These are phyloP conservation scores for Cyphellophora attinorum DNA, from an alignment of 2,329 filamentous ascomycete species.

Conservation along the genomic window DNA sequence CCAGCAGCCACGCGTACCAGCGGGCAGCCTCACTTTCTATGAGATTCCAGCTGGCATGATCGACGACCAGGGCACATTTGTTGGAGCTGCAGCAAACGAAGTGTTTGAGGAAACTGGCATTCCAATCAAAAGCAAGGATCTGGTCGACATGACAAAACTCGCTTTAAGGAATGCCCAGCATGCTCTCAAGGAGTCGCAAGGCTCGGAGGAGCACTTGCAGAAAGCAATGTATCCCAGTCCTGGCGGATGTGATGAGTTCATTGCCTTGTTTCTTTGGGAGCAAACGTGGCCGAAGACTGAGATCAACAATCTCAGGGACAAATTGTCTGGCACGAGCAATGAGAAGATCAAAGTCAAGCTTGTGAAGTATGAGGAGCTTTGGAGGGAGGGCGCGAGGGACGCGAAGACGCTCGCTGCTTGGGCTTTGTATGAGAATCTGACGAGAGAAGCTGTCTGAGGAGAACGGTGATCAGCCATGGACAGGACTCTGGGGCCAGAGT, in stretches of 20 bases:
- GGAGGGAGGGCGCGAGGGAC: constrained; percentile 45
- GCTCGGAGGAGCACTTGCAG: constrained; percentile 29
- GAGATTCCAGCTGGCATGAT: constrained; percentile 55
- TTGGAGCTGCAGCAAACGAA: constrained; percentile 45
- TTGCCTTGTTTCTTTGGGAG: constrained; percentile 46
- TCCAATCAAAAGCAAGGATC: constrained; percentile 35
- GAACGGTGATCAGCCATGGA: too few species aligned
- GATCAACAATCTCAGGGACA: constrained; percentile 40
- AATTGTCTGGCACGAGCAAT: constrained; percentile 44
- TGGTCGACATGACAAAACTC: constrained; percentile 45
- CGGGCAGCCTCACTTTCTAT: constrained; percentile 42
- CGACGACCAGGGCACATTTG: constrained; percentile 42
- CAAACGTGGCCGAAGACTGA: constrained; percentile 39
- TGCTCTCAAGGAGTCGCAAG: constrained; percentile 21
- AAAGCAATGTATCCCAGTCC: constrained; percentile 44
- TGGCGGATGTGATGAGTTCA: constrained; percentile 49
- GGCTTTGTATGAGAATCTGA: constrained; percentile 45
- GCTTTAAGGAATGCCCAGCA: constrained; percentile 33
- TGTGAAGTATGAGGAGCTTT: constrained; percentile 40
- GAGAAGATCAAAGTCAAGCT: constrained; percentile 51
- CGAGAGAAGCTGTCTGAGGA: constrained; percentile 27
- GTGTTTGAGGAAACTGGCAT: constrained; percentile 48
- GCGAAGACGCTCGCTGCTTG: constrained; percentile 46
- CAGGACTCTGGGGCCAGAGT: too few species aligned
- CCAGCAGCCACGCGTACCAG: constrained; percentile 47